Evolutionary conservation across 371 early-diverging fungal genomes (phyloP).

Genomic region (Sporodiniella umbellata): DNA sequence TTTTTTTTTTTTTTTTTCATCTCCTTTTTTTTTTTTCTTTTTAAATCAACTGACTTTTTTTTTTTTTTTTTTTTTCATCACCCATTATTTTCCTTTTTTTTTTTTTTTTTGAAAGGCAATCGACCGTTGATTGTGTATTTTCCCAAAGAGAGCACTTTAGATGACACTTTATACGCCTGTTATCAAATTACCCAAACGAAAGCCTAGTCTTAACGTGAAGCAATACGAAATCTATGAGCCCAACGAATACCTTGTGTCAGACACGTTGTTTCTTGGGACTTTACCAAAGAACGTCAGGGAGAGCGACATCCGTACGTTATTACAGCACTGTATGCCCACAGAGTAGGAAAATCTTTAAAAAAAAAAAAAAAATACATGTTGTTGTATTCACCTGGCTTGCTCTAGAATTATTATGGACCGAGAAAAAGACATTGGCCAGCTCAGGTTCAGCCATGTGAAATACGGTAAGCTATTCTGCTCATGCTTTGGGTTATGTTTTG

Average conservation of each 20-base stretch:
- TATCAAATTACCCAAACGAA: slow-evolving; percentile 37
- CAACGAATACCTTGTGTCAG: slow-evolving; percentile 34
- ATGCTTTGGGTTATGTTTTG: no score
- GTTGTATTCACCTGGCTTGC: not conserved
- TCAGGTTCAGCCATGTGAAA: slow-evolving; percentile 22
- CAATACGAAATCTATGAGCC: slow-evolving; percentile 12
- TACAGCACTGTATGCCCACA: slow-evolving; percentile 41
- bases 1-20: slow-evolving; percentile 1
- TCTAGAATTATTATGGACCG: slow-evolving; percentile 17
- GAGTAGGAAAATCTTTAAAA: slow-evolving; percentile 30
- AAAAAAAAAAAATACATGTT: slow-evolving; percentile 3
- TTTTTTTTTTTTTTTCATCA: not conserved
- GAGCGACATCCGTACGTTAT: slow-evolving; percentile 30
- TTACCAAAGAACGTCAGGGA: slow-evolving; percentile 29
- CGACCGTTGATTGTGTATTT: no score
- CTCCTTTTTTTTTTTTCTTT: not conserved
- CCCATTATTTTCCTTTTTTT: not conserved
- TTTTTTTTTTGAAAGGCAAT: not conserved
- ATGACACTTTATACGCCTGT: slow-evolving; percentile 41
- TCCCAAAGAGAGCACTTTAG: no score
- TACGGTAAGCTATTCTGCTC: slow-evolving; percentile 19
- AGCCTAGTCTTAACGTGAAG: slow-evolving; percentile 21
- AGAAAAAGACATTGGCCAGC: slow-evolving; percentile 20
- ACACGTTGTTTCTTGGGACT: slow-evolving; percentile 36
- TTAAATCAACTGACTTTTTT: not conserved